Evolutionary conservation across 768 basidiomycete species (phyloP), one percentile per base, ranked within the genome.

Genomic region (Termitomyces sp.): DNA sequence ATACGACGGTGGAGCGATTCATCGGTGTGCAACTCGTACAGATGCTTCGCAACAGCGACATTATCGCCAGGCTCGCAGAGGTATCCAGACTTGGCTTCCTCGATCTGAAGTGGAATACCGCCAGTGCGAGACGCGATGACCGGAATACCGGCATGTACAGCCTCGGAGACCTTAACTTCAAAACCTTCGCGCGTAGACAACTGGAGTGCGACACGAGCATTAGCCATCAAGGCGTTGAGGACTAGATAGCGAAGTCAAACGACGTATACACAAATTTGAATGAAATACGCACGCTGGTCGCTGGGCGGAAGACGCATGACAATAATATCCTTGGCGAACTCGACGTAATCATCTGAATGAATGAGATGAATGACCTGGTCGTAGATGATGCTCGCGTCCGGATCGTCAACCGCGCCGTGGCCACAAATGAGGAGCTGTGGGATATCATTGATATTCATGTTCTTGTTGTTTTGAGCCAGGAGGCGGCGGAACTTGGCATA

Each of bases 151-250:
- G 91, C 85, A 71, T 95, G 91, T 52, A 98, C 78, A n/a, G 91
- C 92, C 73, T 96, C 92, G 46, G 92, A 94, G 49, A 95, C 94
- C 71, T 98, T 98, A 73, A 98, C 92, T 67, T 98, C 95, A 73
- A 97, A 98, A 28, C 95, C 95, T 74, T 98, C 95, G 56, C 94
- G 88, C 44, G 89, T 88, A 51, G 91, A 94, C 44, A 98, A 84
- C 70, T 98, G 95, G 48, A 93, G 81, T 4, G 91, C 94, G 56
- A 95, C 87, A 75, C 90, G 87, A 44, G 91, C 81, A 62, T 94
- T 95, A 52, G 89, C 85, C 82, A 97, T 82, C 63, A 97, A 79
- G 9, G 89, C 87, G 62, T 96, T 94, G 57, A 98, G 79, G 50
- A 96, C 88, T 86, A 64, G 49, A 44, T 64, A 57, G 42, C 28